Evolutionary conservation across 176 grass and related monocot species (phyloP), one percentile per base, ranked within the genome.

Genomic region (sorghum (Sorghum bicolor)): DNA sequence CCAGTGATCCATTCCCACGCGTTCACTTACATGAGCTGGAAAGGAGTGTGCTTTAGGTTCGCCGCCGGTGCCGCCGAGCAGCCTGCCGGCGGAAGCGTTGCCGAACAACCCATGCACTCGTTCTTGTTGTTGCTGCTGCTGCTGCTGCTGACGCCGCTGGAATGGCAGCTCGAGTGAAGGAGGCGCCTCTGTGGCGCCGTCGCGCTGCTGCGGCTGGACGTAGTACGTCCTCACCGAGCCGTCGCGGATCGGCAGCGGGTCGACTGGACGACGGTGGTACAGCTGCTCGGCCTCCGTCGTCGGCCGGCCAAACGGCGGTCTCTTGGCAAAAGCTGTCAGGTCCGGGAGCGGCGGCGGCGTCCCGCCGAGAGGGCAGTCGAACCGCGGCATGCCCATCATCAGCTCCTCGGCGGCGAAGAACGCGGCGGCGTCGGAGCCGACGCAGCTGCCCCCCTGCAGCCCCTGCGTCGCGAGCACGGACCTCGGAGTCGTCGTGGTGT

Each of bases 401-500:
- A 77, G 67, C 24, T 88, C 39, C 78, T 94, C 91, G 9, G 91
- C 60, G 11, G 87, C 88, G 72, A 85, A 94, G 76, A 94, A 92
- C 22, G 86, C 77, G 19, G 86, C 60, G 7, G 25, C 64, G 43
- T 89, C 86, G 32, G 88, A 85, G 28, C 86, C 88, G 50, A 87
- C 82, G 66, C 86, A 79, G 75, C 44, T n/a, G 70, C 61, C 1
- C n/a, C 57, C 9, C 57, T 25, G 55, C 32, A 32, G 32, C 22
- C 55, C 63, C 73, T 72, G 87, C 76, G 47, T 22, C 47, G 58
- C 1, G 34, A 80, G 82, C 10, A 74, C 29, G 4, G 53, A 9
- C 39, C 72, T 89, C 44, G 69, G 40, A 3, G 57, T 60, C 8
- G 69, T 91, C 53, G 53, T n/a, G 19, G 24, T 19, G 37, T 40